Conservation (phyloP, 2,329 filamentous ascomycete genomes). For the Aspergillus piperis region DNA sequence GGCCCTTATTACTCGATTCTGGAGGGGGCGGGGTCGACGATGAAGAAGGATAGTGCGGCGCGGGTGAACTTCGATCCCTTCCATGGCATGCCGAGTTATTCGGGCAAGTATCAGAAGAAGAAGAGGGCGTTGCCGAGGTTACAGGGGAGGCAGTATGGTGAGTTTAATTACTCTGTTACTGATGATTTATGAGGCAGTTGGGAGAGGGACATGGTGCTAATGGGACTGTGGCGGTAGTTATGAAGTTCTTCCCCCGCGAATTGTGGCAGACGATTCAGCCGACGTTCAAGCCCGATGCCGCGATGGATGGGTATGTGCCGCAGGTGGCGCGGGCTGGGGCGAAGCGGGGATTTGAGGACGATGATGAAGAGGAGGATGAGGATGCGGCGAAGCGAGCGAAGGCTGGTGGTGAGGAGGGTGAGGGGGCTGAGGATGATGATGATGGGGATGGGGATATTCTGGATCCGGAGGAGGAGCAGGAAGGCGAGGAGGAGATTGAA, state of each 20-base stretch:
- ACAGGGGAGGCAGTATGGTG: conserved; percentile 57
- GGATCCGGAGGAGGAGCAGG: conserved; percentile 51
- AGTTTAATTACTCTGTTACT: not conserved
- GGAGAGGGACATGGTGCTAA: not conserved
- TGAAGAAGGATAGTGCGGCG: conserved; percentile 48
- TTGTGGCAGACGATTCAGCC: conserved; percentile 58
- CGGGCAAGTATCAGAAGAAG: conserved; percentile 59
- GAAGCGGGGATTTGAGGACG: conserved; percentile 48
- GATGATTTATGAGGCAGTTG: too few relatives aligned
- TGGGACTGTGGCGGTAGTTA: conserved; percentile 39
- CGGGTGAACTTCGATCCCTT: conserved; percentile 61
- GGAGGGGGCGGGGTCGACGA: conserved; percentile 39
- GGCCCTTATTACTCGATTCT: conserved; percentile 62
- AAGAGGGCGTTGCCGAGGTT: conserved; percentile 58
- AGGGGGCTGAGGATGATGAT: conserved; percentile 35
- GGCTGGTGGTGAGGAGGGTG: conserved; percentile 33
- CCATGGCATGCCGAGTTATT: conserved; percentile 62
- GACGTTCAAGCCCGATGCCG: conserved; percentile 39
- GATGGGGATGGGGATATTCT: conserved; percentile 48
- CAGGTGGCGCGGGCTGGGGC: conserved; percentile 20
- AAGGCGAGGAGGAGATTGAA: conserved; percentile 54
- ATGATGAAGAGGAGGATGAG: conserved; percentile 45
- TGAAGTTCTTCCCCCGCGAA: conserved; percentile 61
- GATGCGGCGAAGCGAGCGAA: conserved; percentile 35
- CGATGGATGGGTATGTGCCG: conserved; percentile 31